phyloP scores from a whole-genome alignment of 2,329 filamentous ascomycete species.

The Beauveria medogensis region DNA sequence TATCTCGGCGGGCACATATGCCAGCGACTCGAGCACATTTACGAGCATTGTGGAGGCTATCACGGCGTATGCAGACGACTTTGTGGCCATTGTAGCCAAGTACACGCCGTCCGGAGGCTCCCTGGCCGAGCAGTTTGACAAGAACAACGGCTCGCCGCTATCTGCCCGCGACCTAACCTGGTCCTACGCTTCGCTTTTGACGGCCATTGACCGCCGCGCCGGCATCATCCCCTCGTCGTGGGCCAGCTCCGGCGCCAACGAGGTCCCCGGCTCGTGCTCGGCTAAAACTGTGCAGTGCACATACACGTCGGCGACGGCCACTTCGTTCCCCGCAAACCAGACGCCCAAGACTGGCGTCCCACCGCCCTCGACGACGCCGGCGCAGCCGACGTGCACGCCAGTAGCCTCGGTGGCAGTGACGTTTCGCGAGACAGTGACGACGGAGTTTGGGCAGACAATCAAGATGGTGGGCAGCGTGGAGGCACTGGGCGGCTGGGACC shows the following conservation, averaged over 20 bases:
- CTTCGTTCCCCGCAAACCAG: slow-evolving; percentile 41
- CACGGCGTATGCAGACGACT: slow-evolving; percentile 51
- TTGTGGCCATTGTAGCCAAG: slow-evolving; percentile 51
- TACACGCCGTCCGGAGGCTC: slow-evolving; percentile 58
- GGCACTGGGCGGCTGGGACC: slow-evolving; percentile 56
- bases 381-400: slow-evolving; percentile 25
- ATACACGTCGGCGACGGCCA: slow-evolving; percentile 41
- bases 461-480: slow-evolving; percentile 54
- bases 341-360: slow-evolving; percentile 31
- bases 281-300: slow-evolving; percentile 38
- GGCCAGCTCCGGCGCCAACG: slow-evolving; percentile 37
- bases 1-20: slow-evolving; percentile 55
- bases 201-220: slow-evolving; percentile 49
- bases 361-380: slow-evolving; percentile 14
- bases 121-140: slow-evolving; percentile 59
- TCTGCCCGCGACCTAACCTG: slow-evolving; percentile 63
- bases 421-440: slow-evolving; percentile 52
- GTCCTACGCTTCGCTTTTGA: slow-evolving; percentile 65
- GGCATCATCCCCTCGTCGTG: slow-evolving; percentile 49
- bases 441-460: slow-evolving; percentile 54
- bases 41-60: slow-evolving; percentile 48
- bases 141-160: slow-evolving; percentile 42
- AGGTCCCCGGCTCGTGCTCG: slow-evolving; percentile 41
- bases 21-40: slow-evolving; percentile 38
- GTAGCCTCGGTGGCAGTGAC: slow-evolving; percentile 48